A percentile compares a stretch with the other conserved stretches of the same genome.
These are phyloP conservation scores for Mycena latifolia DNA, from an alignment of 768 basidiomycete species.

Conservation along the genomic window DNA sequence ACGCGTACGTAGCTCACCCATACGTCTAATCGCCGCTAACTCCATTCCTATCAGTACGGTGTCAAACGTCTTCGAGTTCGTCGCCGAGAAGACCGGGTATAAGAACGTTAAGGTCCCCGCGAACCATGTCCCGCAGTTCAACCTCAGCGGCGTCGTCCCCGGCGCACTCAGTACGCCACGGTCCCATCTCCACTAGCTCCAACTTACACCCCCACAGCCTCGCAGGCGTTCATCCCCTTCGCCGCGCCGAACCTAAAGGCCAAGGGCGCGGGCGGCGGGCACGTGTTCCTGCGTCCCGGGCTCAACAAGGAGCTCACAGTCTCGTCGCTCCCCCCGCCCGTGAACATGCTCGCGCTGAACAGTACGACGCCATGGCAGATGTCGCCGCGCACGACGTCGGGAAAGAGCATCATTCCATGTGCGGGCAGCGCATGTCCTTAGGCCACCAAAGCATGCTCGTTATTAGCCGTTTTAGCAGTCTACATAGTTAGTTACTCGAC, in stretches of 20 bases:
- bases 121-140: conserved; percentile 4
- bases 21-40: neutral
- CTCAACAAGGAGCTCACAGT: neutral
- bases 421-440: neutral
- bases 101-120: conserved; percentile 32
- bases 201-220: neutral
- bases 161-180: conserved; percentile 5
- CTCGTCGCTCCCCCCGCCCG: neutral
- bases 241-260: conserved; percentile 10
- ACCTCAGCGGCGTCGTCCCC: conserved; percentile 10
- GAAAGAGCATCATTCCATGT: neutral
- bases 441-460: no score
- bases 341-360: conserved; percentile 1
- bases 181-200: neutral
- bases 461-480: no score
- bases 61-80: conserved; percentile 64
- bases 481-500: no score
- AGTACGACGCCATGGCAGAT: conserved; percentile 15
- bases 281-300: neutral
- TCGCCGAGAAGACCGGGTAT: conserved; percentile 62
- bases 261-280: neutral
- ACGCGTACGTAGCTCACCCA: conserved; percentile 48
- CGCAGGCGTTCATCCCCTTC: neutral
- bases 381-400: neutral
- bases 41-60: neutral